Evolutionary conservation across 116 monocot species (phyloP), one percentile per base, ranked within the genome.

Genomic region (Iris pallida): DNA sequence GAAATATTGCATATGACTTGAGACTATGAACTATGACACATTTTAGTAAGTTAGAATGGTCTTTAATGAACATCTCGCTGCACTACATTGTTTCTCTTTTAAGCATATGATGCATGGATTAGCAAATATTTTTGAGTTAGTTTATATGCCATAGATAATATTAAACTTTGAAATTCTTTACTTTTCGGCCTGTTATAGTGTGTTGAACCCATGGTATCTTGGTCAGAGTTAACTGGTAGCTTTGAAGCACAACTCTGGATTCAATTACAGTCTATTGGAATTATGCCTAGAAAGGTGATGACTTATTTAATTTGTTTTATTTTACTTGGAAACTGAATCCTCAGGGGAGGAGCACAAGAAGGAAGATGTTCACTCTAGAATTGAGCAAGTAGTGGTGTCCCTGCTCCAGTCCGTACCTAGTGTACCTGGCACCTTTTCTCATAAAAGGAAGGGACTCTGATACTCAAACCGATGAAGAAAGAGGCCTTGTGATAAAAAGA

Each of bases 401-500:
- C 75, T 79, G 63, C 65, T 76, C 19, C 45, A 74, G 63, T 71
- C 81, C 45, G 60, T 69, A 64, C 61, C 69, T 64, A 64, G 76
- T 63, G 57, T 55, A 30, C 64, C 73, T 79, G 66, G 42, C 16
- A 43, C 52, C 18, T 41, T 20, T 72, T 41, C 53, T 55, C 71
- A 13, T 72, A 78, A 77, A 66, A 63, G 56, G 47, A 66, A 55
- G 55, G 84, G 74, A 46, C 5, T n/a, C 53, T 53, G 54, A 54
- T 53, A 40, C 7, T 53, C 54, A 52, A 54, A 53, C 54, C 14
- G 42, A 40, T 41, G 16, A 20, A 54, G 67, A 54, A 67, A 55
- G n/a, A 41, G 40, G 30, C 11, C 46, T 54, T 42, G 67, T 53
- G 47, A 98, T 98, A 16, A 98, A 98, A 81, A 80, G 98, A 62